phyloP scores from a whole-genome alignment of 352 stramenopile species.

The Globisporangium ultimum region DNA sequence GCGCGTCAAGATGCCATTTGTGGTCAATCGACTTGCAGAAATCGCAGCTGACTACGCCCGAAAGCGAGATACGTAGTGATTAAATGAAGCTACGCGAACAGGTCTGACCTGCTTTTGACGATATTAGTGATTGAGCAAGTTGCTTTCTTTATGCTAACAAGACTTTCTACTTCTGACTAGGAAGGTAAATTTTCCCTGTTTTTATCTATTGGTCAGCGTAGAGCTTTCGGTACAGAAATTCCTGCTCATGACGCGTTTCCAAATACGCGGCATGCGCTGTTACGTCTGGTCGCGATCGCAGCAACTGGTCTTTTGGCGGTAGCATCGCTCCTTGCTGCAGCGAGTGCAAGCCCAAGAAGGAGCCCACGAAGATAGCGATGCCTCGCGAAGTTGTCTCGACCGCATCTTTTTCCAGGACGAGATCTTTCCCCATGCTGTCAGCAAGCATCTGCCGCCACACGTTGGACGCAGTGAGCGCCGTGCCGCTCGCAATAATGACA shows the following conservation, averaged over 20 bases:
- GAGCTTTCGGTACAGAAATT: conserved; percentile 70
- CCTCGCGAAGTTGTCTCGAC: conserved; percentile 84
- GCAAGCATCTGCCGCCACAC: conserved; percentile 88
- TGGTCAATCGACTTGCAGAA: no score
- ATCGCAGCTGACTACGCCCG: no score
- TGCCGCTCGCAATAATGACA: conserved; percentile 72
- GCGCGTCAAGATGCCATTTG: no score
- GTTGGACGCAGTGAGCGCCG: conserved; percentile 70
- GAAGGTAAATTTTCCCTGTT: no score
- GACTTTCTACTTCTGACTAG: no score
- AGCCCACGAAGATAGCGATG: conserved; percentile 68
- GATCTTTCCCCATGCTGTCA: conserved; percentile 68
- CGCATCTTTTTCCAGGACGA: conserved; percentile 60
- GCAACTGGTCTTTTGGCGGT: conserved; percentile 12
- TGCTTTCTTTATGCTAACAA: no score
- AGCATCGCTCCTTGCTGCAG: conserved; percentile 37
- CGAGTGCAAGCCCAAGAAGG: conserved; percentile 55
- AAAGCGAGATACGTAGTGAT: no score
- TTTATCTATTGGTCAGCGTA: conserved; percentile 35
- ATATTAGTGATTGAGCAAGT: no score
- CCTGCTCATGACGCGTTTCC: conserved; percentile 58
- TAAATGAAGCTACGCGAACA: no score
- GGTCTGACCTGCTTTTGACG: no score
- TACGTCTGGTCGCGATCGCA: conserved; percentile 38
- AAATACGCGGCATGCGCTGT: conserved; percentile 60